Evolutionary conservation across 1,284 basidiomycete genomes (phyloP).

Genomic region (Fomitopsis palustris): DNA sequence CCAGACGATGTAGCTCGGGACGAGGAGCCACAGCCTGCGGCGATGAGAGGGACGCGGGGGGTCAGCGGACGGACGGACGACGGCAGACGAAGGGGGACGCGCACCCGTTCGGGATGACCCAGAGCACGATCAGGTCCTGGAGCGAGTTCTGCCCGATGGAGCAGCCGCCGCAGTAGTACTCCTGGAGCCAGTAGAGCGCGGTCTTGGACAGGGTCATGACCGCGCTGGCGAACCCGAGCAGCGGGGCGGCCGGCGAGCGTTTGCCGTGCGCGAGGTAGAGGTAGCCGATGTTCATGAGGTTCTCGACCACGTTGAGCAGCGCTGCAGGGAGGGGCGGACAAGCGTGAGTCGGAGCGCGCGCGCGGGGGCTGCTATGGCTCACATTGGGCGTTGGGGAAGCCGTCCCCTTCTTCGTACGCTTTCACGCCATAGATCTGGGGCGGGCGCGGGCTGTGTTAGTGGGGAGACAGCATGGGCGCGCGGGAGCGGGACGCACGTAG

Average conservation of each 20-base stretch:
- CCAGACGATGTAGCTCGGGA: constrained; percentile 57
- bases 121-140: constrained; percentile 54
- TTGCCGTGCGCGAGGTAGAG: constrained; percentile 69
- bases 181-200: constrained; percentile 75
- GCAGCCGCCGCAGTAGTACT: constrained; percentile 72
- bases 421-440: constrained; percentile 69
- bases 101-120: constrained; percentile 78
- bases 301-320: constrained; percentile 79
- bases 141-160: constrained; percentile 72
- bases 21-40: constrained; percentile 65
- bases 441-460: not conserved
- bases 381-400: constrained; percentile 90
- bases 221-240: constrained; percentile 73
- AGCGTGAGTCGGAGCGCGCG: constrained; percentile 6
- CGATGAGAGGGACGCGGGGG: not conserved
- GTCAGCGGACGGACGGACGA: constrained; percentile 1
- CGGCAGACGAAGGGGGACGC: constrained; percentile 26
- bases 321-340: constrained; percentile 39
- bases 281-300: constrained; percentile 70
- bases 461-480: not conserved
- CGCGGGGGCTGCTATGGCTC: constrained; percentile 26
- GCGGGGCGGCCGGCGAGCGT: constrained; percentile 56
- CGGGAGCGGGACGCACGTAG: constrained; percentile 35
- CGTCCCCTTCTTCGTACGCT: constrained; percentile 60
- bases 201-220: constrained; percentile 86